phyloP scores from a whole-genome alignment of 148 eudicot genomes.

The Dysphania ambrosioides region DNA sequence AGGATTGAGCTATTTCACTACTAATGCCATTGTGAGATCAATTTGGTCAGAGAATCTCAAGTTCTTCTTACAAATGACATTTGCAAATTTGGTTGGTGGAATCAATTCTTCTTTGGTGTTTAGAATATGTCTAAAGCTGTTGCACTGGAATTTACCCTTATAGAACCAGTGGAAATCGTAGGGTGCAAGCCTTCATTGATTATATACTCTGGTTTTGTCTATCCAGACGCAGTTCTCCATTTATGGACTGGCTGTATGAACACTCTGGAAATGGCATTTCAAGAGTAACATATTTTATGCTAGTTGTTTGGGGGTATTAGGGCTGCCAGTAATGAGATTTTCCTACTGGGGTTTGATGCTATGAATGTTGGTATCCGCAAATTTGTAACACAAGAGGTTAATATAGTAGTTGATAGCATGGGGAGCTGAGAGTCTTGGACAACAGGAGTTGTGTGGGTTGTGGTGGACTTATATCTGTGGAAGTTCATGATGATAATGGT shows the following conservation, averaged over 20 bases:
- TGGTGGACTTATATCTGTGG: background rate
- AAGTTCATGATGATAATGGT: background rate
- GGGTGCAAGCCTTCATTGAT: background rate
- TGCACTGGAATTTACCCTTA: background rate
- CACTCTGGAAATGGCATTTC: no score
- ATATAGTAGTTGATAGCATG: background rate
- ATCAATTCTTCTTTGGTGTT: background rate
- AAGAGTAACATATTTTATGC: no score
- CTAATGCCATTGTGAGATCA: background rate
- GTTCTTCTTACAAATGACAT: background rate
- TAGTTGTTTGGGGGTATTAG: no score
- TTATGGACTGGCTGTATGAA: no score
- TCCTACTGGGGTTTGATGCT: background rate
- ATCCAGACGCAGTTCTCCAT: background rate
- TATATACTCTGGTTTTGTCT: background rate
- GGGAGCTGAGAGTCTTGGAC: background rate
- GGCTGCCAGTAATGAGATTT: background rate
- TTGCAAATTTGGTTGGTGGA: background rate
- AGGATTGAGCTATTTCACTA: constrained; percentile 1
- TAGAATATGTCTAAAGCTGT: background rate
- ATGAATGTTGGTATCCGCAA: background rate
- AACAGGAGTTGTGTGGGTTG: background rate
- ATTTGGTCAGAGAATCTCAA: background rate
- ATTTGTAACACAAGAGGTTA: background rate
- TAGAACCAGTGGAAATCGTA: background rate